Base-by-base conservation (phyloP, 1,284 basidiomycete species). In the Cryptococcus hybrid region DNA sequence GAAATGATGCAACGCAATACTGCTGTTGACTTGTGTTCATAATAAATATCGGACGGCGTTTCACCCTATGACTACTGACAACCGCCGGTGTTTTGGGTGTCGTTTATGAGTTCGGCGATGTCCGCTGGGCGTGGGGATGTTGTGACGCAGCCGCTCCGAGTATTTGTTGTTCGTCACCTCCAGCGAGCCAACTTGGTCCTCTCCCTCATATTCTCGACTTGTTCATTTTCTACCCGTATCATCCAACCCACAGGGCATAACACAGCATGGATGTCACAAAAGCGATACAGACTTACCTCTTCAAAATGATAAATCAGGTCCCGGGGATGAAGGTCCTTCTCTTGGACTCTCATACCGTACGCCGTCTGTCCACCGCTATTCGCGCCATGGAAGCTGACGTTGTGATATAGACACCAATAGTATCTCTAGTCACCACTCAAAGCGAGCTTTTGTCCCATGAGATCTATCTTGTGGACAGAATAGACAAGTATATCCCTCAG, bases 321-420 rank as follows among this genome's bases (percentile, higher is more conserved):
- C 82, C 84, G 7, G 86, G 91, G 6, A 98, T 99, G 89, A 99
- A 99, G 79, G 93, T 98, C n/a, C 83, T 99, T 46, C 84, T 99
- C 37, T 85, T 99, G 34, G 96, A 99, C 76, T 84, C 87, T 30
- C 91, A 97, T 74, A 99, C 95, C n/a, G 92, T 94, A 70, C 57
- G 86, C 64, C 57, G 36, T 11, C 6, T 52, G 46, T 37, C 36
- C 30, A 34, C n/a, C 45, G 47, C 39, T 39, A 45, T 9, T 46
- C 11, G 7, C n/a, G 38, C 38, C 45, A 11, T 43, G 47, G 12
- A n/a, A 47, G 44, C 45, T 40, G 34, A 56, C 47, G 24, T 42
- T 47, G 45, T 37, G 62, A 7, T 11, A 1, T 66, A 95, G 92
- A 97, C 96, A n/a, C 92, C 96, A 1, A 95, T 98, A 64, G 89